Base-by-base conservation (phyloP, 2,329 filamentous ascomycete species). In the Pseudogymnoascus sp. region DNA sequence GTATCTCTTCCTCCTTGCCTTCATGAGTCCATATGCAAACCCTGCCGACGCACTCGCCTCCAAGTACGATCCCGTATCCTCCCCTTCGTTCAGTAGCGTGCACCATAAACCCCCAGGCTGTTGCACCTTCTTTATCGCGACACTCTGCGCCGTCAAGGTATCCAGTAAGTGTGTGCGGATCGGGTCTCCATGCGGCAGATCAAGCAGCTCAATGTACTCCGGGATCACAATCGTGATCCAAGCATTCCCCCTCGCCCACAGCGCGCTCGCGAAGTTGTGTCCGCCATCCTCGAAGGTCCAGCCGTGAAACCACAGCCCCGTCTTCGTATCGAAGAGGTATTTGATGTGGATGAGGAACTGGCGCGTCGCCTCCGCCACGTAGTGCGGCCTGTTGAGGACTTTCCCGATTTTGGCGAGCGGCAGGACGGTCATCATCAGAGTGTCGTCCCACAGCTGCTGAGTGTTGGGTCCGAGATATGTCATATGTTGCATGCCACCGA, bases 141-240 rank as follows among this genome's bases (percentile, higher is more conserved):
- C 80, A 68, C 85, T 87, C 73, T 93, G 90, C 3, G 87, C 85
- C 53, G 85, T 80, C 1, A 93, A 78, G 0, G 87, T 88, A 66
- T 82, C 81, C 53, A 85, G 73, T 19, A 90, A 78, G 65, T 86
- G 78, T 0, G 65, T 14, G 8, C 35, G 68, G 26, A 91, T 77
- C 0, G 87, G 82, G 68, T 91, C 88, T 2, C 74, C 75, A 2
- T 78, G 73, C 2, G 80, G 75, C 26, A 91, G 76, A 40, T 87
- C 82, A 40, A 93, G 76, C 61, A 93, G 73, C 72, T 93, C 90
- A 63, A 93, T 80, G 68, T 93, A 89, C 70, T 93, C 90, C 0
- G 89, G 89, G 62, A 93, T 89, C n/a, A 85, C 89, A 65, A 93
- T 93, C 0, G 89, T 93, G 56, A 93, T 72, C 90, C 90, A 93